phyloP scores from a whole-genome alignment of 2,329 filamentous ascomycete genomes.

The Verticillium longisporum region DNA sequence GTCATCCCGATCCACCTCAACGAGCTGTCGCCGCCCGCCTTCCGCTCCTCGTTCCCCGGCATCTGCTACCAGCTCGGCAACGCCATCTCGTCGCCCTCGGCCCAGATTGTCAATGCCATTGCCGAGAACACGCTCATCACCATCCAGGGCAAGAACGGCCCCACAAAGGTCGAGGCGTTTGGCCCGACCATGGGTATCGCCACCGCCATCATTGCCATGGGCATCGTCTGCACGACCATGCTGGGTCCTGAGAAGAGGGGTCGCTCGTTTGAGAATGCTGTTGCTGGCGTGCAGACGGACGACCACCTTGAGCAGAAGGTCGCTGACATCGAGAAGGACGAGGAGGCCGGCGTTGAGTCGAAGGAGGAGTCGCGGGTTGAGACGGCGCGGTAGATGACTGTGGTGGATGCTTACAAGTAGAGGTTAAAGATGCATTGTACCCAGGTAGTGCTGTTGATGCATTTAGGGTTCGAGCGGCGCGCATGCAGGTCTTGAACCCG shows the following conservation, averaged over 20 bases:
- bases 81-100: conserved; percentile 65
- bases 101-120: conserved; percentile 72
- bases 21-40: conserved; percentile 64
- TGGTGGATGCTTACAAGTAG: not conserved
- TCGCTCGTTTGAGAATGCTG: conserved; percentile 57
- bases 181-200: conserved; percentile 70
- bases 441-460: no score
- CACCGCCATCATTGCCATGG: conserved; percentile 67
- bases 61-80: conserved; percentile 70
- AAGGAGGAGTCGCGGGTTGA: not conserved
- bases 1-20: conserved; percentile 69
- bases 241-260: conserved; percentile 71
- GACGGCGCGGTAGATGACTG: not conserved
- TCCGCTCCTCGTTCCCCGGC: conserved; percentile 64
- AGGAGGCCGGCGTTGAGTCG: conserved; percentile 10
- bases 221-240: conserved; percentile 61
- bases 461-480: no score
- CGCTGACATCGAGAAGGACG: conserved; percentile 14
- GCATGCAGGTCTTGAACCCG: no score
- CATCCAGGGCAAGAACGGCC: conserved; percentile 20
- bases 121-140: conserved; percentile 56
- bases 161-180: conserved; percentile 54
- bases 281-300: conserved; percentile 26
- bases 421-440: not conserved
- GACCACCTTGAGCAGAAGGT: conserved; percentile 15